Evolutionary conservation across 2,329 filamentous ascomycete genomes (phyloP).

Genomic region (Tolypocladium nubicola): DNA sequence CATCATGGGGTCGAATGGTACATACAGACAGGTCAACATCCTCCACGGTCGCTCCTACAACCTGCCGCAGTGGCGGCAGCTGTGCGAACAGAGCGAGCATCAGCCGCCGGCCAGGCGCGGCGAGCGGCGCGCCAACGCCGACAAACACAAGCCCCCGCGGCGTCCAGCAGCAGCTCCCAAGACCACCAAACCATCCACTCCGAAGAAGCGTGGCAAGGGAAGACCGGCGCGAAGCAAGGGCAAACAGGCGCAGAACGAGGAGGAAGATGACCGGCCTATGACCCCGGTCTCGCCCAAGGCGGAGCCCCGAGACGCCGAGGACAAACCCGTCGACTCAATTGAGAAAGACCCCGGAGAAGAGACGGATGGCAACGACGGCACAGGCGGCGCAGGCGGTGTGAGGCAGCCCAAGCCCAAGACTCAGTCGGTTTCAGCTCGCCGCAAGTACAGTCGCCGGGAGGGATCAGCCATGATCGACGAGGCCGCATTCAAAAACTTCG

Average conservation of each 20-base stretch:
- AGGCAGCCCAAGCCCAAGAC: constrained; percentile 46
- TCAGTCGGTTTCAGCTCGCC: constrained; percentile 73
- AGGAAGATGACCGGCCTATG: constrained; percentile 43
- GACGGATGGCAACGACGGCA: constrained; percentile 36
- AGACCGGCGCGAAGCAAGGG: constrained; percentile 26
- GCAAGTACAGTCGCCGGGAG: constrained; percentile 77
- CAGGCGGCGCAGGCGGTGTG: constrained; percentile 37
- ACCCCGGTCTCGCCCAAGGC: constrained; percentile 46
- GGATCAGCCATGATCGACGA: constrained; percentile 75
- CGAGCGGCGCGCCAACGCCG: constrained; percentile 57
- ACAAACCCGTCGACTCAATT: constrained; percentile 34
- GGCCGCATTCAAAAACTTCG: constrained; percentile 79
- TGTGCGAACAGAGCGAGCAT: constrained; percentile 91
- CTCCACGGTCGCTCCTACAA: constrained; percentile 95
- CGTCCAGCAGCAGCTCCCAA: constrained; percentile 24
- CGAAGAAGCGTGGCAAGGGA: constrained; percentile 30
- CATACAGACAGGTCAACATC: constrained; percentile 94
- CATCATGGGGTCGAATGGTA: constrained; percentile 90
- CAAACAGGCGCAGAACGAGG: constrained; percentile 25
- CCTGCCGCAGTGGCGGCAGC: constrained; percentile 84
- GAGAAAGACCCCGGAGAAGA: constrained; percentile 37
- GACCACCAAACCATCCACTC: constrained; percentile 17
- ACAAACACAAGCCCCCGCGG: constrained; percentile 36
- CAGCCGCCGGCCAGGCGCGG: constrained; percentile 88
- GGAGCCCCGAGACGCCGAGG: constrained; percentile 18